Percentiles rank a stretch among this genome's conserved stretches.
Conservation (phyloP, 495 filamentous ascomycete genomes). For the Talaromyces adpressus region DNA sequence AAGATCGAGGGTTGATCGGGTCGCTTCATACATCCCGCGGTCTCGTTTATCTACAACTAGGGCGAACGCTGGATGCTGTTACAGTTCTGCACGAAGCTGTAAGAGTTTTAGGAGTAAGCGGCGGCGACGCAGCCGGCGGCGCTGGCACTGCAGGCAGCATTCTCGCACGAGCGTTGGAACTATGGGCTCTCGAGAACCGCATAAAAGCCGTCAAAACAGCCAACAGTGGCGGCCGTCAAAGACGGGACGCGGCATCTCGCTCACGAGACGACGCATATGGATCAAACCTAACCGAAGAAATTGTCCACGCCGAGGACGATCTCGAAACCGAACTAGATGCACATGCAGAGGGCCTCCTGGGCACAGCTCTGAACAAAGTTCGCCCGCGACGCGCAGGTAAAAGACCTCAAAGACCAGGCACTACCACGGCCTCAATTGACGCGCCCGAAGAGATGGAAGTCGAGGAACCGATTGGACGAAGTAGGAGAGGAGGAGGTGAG, state of each 20-base stretch:
- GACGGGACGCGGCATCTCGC: constrained; percentile 16
- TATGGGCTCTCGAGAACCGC: constrained; percentile 47
- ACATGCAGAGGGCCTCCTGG: constrained; percentile 31
- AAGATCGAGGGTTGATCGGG: constrained; percentile 38
- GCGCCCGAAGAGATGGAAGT: constrained; percentile 7
- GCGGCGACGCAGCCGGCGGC: constrained; percentile 50
- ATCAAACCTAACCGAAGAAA: constrained; percentile 34
- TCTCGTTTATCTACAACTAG: constrained; percentile 63
- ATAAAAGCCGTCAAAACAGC: constrained; percentile 9
- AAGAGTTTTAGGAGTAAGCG: constrained; percentile 37
- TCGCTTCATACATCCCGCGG: constrained; percentile 46
- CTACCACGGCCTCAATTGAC: constrained; percentile 12
- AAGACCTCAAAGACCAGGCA: constrained; percentile 12
- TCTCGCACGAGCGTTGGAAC: constrained; percentile 64
- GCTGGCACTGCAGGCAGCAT: constrained; percentile 71
- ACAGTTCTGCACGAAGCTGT: constrained; percentile 66
- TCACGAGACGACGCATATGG: constrained; percentile 13
- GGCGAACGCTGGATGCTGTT: constrained; percentile 59
- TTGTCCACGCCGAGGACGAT: constrained; percentile 26
- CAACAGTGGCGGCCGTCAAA: constrained; percentile 16
- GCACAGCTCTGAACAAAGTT: constrained; percentile 28
- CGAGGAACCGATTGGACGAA: neutral
- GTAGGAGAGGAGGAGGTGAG: neutral
- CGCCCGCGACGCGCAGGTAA: constrained; percentile 20
- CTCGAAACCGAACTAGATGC: constrained; percentile 38